Percentiles rank a stretch among this genome's conserved stretches.
Conservation (phyloP, 1,284 basidiomycete species). For the Microbotryum silenes-acaulis region DNA sequence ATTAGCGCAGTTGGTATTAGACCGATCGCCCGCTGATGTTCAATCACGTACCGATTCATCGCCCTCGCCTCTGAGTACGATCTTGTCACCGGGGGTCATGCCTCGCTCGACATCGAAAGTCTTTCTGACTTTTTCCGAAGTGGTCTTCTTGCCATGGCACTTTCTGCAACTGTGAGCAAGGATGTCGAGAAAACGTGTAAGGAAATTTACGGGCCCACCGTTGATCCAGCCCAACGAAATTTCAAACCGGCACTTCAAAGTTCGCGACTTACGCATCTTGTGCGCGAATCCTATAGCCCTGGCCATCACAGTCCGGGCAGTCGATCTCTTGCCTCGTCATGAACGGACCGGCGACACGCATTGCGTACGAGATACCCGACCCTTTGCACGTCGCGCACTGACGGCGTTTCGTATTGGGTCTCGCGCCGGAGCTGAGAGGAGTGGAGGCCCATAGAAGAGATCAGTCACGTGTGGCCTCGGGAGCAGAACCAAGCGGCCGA, state of each 20-base stretch:
- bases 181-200: not conserved
- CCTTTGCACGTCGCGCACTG: constrained; percentile 76
- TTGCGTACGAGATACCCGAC: constrained; percentile 58
- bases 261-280: constrained; percentile 63
- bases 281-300: constrained; percentile 70
- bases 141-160: constrained; percentile 79
- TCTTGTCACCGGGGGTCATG: constrained; percentile 75
- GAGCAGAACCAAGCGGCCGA: too few species aligned
- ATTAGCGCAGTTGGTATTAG: constrained; percentile 1
- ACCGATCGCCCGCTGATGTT: not conserved
- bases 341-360: constrained; percentile 31
- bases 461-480: not conserved
- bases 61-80: constrained; percentile 79
- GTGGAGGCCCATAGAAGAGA: constrained; percentile 33
- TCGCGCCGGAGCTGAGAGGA: constrained; percentile 61
- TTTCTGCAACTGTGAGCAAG: constrained; percentile 68
- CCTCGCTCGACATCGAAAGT: constrained; percentile 81
- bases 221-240: not conserved
- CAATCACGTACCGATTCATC: constrained; percentile 64
- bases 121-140: constrained; percentile 78
- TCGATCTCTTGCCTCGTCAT: constrained; percentile 47
- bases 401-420: constrained; percentile 68
- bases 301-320: constrained; percentile 73
- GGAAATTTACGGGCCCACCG: not conserved
- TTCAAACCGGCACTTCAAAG: not conserved